Evolutionary conservation across 148 eudicot species (phyloP), one percentile per base, ranked within the genome.

Genomic region (Silene conica): DNA sequence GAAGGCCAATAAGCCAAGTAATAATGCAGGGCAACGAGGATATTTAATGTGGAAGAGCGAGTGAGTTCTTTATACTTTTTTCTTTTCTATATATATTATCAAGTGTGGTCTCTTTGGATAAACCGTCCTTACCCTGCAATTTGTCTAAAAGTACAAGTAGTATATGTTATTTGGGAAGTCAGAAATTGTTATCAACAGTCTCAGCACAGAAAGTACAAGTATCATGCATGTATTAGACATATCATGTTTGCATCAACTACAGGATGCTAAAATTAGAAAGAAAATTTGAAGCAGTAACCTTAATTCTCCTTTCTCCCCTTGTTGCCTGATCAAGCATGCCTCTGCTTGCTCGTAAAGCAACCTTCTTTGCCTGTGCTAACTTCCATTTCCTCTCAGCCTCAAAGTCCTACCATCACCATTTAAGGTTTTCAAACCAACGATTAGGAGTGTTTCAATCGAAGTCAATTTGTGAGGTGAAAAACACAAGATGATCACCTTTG

Each of bases 321-420:
- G 94, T 92, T 71, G 92, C 94, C 77, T 83, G 99, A 82, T 96
- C 99, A 73, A 92, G 22, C 94, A 86, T 90, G 79, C 96, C 97
- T 81, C 88, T 92, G 92, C 99, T 96, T 69, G 99, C 99, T 77
- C 95, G 83, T 80, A 89, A 79, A 77, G 99, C 96, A 73, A 96
- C 91, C 85, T 87, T 96, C 84, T 92, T 96, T 73, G 99, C 99
- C 79, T 82, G 97, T 8, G 95, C 89, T 74, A 96, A 73, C 80
- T 96, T 96, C 92, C 94, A 96, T 85, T 92, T 96, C 80, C 99
- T 86, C 85, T 96, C 99, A 19, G 97, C 87, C 80, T 96, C 97
- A 73, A 96, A 90, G 80, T 96, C 99, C 99, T 96, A 86, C 34
- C n/a, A 82, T 80, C 48, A 75, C 31, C 31, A 72, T 73, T 14